Conservation (phyloP, 2,329 filamentous ascomycete genomes). For the Pseudogymnoascus sp. region DNA sequence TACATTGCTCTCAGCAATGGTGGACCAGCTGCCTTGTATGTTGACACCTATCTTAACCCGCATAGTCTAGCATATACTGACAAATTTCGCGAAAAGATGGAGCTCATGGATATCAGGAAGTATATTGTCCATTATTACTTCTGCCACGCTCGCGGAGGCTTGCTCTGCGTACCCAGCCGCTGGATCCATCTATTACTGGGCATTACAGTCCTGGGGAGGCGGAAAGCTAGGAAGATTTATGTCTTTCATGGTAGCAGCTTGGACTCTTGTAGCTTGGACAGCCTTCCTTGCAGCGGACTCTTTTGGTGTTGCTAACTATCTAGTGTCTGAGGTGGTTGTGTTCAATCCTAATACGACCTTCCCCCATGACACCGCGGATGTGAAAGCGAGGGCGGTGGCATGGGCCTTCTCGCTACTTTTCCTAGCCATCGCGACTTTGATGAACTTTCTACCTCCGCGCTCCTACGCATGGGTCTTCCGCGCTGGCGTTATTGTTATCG, state of each 20-base stretch:
- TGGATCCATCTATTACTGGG: constrained; percentile 29
- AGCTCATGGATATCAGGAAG: constrained; percentile 13
- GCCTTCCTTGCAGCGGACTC: constrained; percentile 6
- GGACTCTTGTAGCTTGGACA: constrained; percentile 13
- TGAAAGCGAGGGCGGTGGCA: constrained; percentile 9
- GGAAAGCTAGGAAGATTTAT: constrained; percentile 11
- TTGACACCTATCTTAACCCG: not conserved
- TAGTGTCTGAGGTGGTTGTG: constrained; percentile 7
- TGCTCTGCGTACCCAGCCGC: constrained; percentile 28
- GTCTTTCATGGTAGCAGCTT: constrained; percentile 13
- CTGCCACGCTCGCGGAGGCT: constrained; percentile 27
- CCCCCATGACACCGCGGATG: constrained; percentile 5
- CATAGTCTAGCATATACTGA: not conserved
- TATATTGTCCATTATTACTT: constrained; percentile 21
- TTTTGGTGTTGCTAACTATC: constrained; percentile 10
- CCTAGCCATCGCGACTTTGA: constrained; percentile 6
- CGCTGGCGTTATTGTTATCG: constrained; percentile 22
- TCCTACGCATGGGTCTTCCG: constrained; percentile 11
- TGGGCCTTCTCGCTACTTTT: constrained; percentile 12
- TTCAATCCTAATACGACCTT: constrained; percentile 11
- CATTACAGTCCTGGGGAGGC: constrained; percentile 25
- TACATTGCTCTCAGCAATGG: constrained; percentile 26
- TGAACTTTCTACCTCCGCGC: constrained; percentile 10
- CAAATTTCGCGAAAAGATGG: constrained; percentile 7
- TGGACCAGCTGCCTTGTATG: constrained; percentile 17